phyloP scores from a whole-genome alignment of 306 rosid species.

The Arachis hypogaea region DNA sequence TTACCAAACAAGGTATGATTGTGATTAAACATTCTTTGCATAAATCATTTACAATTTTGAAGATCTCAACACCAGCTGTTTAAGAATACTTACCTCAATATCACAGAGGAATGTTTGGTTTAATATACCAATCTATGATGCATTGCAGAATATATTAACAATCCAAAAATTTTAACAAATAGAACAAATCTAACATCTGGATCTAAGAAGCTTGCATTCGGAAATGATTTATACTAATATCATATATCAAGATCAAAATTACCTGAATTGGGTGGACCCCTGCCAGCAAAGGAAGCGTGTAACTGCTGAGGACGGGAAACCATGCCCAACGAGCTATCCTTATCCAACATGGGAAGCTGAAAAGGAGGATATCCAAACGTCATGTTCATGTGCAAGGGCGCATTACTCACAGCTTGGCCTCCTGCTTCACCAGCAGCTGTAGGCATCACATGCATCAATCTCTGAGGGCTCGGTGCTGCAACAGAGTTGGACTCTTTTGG shows the following conservation, averaged over 20 bases:
- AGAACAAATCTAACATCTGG: slow-evolving; percentile 14
- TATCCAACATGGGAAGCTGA: slow-evolving; percentile 82
- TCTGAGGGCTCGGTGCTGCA: slow-evolving; percentile 50
- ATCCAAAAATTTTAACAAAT: slow-evolving; percentile 25
- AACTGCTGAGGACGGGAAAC: slow-evolving; percentile 76
- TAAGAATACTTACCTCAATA: slow-evolving; percentile 6
- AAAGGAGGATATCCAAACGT: slow-evolving; percentile 80
- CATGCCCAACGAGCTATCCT: slow-evolving; percentile 81
- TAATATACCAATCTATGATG: slow-evolving; percentile 18
- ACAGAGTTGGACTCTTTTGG: slow-evolving; percentile 67
- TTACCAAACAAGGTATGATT: no score
- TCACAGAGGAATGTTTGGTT: background rate
- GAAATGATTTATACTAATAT: slow-evolving; percentile 18
- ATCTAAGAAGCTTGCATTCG: background rate
- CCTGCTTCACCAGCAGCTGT: slow-evolving; percentile 61
- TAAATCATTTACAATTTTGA: slow-evolving; percentile 6
- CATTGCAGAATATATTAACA: slow-evolving; percentile 7
- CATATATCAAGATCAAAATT: slow-evolving; percentile 31
- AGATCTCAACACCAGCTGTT: slow-evolving; percentile 11
- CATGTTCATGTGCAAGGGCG: slow-evolving; percentile 66
- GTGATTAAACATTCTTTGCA: slow-evolving; percentile 19
- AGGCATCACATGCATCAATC: slow-evolving; percentile 73
- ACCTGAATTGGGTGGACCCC: slow-evolving; percentile 81
- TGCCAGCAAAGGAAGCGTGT: slow-evolving; percentile 63
- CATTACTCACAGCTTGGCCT: slow-evolving; percentile 55